A percentile compares a stretch with the other conserved stretches of the same genome.
These are phyloP conservation scores for Mycogone perniciosa DNA, from an alignment of 2,329 filamentous ascomycete species.

Conservation along the genomic window DNA sequence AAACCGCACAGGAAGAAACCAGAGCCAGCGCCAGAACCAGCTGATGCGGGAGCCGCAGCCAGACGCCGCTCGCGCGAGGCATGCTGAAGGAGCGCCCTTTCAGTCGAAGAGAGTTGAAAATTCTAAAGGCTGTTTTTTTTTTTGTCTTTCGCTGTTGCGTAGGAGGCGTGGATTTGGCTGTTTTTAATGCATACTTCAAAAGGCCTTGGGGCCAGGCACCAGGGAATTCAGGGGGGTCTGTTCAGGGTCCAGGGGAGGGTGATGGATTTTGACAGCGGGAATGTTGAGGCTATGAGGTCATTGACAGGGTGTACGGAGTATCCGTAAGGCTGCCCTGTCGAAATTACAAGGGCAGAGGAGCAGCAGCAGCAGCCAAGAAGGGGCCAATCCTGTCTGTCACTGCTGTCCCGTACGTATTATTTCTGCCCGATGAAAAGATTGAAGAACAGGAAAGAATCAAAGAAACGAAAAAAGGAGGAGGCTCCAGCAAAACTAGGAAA, in stretches of 20 bases:
- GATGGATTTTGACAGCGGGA: constrained; percentile 5
- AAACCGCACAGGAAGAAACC: background rate
- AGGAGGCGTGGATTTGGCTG: too few relatives aligned
- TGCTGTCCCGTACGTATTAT: too few relatives aligned
- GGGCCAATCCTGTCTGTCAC: too few relatives aligned
- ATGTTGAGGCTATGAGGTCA: constrained; percentile 12
- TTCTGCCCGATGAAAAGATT: background rate
- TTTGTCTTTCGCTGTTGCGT: background rate
- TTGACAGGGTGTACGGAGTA: background rate
- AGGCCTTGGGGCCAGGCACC: background rate
- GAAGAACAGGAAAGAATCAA: background rate
- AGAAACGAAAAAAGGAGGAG: background rate
- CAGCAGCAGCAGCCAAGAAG: background rate
- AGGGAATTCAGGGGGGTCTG: background rate
- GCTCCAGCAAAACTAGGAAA: background rate
- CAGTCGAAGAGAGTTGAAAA: too few relatives aligned
- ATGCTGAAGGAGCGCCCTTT: background rate
- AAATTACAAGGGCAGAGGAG: background rate
- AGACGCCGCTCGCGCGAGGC: constrained; percentile 6
- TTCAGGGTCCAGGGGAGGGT: constrained; percentile 5
- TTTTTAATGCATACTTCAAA: too few relatives aligned
- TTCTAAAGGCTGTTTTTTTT: constrained; percentile 1
- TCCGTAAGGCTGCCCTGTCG: too few relatives aligned
- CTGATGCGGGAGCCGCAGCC: background rate
- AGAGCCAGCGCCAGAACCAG: background rate